These are phyloP conservation scores for Lactarius akahatsu DNA, from an alignment of 768 basidiomycete genomes.

Conservation along the genomic window DNA sequence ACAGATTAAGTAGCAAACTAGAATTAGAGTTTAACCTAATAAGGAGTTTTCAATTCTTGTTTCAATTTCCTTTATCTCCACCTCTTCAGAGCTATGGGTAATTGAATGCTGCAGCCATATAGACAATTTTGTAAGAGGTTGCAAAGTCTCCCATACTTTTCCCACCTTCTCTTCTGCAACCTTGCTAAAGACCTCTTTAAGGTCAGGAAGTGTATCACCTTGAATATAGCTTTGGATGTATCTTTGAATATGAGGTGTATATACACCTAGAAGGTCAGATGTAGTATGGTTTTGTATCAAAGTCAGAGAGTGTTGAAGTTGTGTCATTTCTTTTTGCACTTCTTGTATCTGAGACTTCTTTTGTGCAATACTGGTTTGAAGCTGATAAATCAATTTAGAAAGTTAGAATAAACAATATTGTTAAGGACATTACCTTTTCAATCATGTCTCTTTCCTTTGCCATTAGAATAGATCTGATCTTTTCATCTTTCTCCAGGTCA, in stretches of 20 bases:
- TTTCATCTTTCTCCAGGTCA: slow-evolving; percentile 9
- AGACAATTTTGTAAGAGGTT: slow-evolving; percentile 5
- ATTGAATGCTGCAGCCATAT: slow-evolving; percentile 16
- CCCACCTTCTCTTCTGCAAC: neutral
- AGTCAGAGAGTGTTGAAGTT: slow-evolving; percentile 11
- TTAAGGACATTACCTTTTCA: slow-evolving; percentile 12
- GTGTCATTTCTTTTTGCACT: slow-evolving; percentile 11
- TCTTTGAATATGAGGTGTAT: slow-evolving; percentile 5
- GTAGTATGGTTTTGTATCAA: neutral
- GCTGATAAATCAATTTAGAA: slow-evolving; percentile 7
- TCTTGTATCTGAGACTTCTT: slow-evolving; percentile 9
- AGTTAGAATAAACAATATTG: no score
- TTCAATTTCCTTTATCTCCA: slow-evolving; percentile 19
- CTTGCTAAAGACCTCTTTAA: neutral
- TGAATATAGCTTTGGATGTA: slow-evolving; percentile 14
- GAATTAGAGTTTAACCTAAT: slow-evolving; percentile 1
- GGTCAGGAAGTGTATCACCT: neutral
- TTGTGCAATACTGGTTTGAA: slow-evolving; percentile 15
- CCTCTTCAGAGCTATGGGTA: slow-evolving; percentile 12
- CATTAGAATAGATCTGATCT: neutral
- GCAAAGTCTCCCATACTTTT: slow-evolving; percentile 7
- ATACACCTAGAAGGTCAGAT: neutral
- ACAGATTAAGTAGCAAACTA: neutral
- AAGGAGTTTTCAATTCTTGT: slow-evolving; percentile 18
- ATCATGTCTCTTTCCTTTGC: slow-evolving; percentile 1